These are phyloP conservation scores for Warburgia ugandensis DNA, from an alignment of 164 flowering plant species.

Conservation along the genomic window DNA sequence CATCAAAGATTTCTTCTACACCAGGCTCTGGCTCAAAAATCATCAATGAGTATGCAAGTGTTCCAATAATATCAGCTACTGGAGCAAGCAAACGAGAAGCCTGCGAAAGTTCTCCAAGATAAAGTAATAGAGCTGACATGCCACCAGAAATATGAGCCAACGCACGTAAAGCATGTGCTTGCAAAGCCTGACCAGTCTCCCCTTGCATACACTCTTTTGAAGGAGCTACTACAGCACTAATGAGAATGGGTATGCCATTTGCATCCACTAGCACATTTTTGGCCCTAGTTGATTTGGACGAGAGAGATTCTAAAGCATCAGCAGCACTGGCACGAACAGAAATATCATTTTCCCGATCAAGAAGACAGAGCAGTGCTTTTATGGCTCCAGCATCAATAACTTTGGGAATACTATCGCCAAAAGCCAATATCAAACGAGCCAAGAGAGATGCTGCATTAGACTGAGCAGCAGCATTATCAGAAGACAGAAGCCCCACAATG, in stretches of 20 bases:
- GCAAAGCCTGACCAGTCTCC: slow-evolving; percentile 52
- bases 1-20: slow-evolving; percentile 47
- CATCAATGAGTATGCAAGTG: slow-evolving; percentile 86
- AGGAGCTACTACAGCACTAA: slow-evolving; percentile 85
- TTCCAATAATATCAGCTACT: slow-evolving; percentile 80
- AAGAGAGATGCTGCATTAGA: slow-evolving; percentile 96
- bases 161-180: slow-evolving; percentile 61
- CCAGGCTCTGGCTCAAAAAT: slow-evolving; percentile 42
- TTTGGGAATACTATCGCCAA: slow-evolving; percentile 70
- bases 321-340: slow-evolving; percentile 87
- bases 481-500: slow-evolving; percentile 68
- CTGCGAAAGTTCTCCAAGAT: slow-evolving; percentile 73
- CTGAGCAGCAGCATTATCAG: slow-evolving; percentile 61
- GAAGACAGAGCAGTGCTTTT: slow-evolving; percentile 48
- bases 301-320: slow-evolving; percentile 77
- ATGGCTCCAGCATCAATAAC: slow-evolving; percentile 74
- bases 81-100: slow-evolving; percentile 74
- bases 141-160: slow-evolving; percentile 82
- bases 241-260: slow-evolving; percentile 54
- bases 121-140: slow-evolving; percentile 51
- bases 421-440: slow-evolving; percentile 71
- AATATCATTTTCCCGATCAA: slow-evolving; percentile 54
- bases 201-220: slow-evolving; percentile 90
- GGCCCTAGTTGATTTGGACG: slow-evolving; percentile 53
- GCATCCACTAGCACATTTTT: slow-evolving; percentile 60